Evolutionary conservation across 1,139 yeast species (phyloP).

Genomic region (Kluyveromyces sp.): DNA sequence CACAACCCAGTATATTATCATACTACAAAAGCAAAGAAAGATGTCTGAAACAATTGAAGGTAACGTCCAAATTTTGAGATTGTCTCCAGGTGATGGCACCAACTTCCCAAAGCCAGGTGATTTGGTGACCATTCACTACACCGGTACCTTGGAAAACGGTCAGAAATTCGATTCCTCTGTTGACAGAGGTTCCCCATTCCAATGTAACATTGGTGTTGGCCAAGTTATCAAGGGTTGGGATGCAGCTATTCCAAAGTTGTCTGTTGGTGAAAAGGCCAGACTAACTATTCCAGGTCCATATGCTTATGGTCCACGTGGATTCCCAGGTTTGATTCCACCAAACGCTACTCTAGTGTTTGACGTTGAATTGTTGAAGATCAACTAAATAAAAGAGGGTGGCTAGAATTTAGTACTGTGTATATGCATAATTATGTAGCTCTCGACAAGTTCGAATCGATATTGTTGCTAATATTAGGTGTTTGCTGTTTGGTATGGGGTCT

Average conservation of each 20-base stretch:
- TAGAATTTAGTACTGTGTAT: too few relatives aligned
- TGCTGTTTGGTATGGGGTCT: too few relatives aligned
- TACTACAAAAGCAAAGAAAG: background rate
- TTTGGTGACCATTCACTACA: slow-evolving; percentile 85
- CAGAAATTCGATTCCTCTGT: slow-evolving; percentile 91
- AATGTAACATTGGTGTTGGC: slow-evolving; percentile 88
- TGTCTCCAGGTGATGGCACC: slow-evolving; percentile 57
- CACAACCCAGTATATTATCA: too few relatives aligned
- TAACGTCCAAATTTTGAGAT: slow-evolving; percentile 36
- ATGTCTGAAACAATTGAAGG: slow-evolving; percentile 33
- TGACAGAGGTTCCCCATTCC: slow-evolving; percentile 92
- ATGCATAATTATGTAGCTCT: too few relatives aligned
- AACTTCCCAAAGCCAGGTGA: slow-evolving; percentile 84
- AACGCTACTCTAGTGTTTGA: slow-evolving; percentile 89
- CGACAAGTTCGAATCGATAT: too few relatives aligned
- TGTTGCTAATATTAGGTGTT: too few relatives aligned
- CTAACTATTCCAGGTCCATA: slow-evolving; percentile 87
- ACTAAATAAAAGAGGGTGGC: too few relatives aligned
- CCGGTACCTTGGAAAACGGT: slow-evolving; percentile 90
- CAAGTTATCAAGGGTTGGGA: slow-evolving; percentile 98
- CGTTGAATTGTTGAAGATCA: slow-evolving; percentile 80
- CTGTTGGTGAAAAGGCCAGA: slow-evolving; percentile 86
- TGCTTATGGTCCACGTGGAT: slow-evolving; percentile 91
- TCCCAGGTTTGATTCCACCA: slow-evolving; percentile 94
- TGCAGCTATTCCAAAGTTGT: slow-evolving; percentile 78